phyloP scores from a whole-genome alignment of 2,329 filamentous ascomycete species.

The Sarocladiaceae sp. region DNA sequence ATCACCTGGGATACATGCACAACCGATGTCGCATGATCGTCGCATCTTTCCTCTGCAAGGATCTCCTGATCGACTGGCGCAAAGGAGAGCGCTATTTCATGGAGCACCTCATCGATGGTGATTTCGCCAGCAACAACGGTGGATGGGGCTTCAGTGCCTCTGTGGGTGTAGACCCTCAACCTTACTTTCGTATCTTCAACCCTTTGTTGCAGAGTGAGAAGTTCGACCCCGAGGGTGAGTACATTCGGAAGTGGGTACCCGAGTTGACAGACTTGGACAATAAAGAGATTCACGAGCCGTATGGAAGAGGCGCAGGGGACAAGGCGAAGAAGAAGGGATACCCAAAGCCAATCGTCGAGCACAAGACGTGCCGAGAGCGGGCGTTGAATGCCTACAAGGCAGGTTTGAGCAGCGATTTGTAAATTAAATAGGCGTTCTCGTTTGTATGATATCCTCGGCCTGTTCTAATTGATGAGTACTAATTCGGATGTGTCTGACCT shows the following conservation, averaged over 20 bases:
- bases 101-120: conserved; percentile 73
- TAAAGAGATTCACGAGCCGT: conserved; percentile 77
- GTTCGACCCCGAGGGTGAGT: conserved; percentile 74
- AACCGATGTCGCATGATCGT: conserved; percentile 83
- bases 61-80: conserved; percentile 79
- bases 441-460: conserved; percentile 7
- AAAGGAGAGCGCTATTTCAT: conserved; percentile 80
- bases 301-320: conserved; percentile 56
- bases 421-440: conserved; percentile 4
- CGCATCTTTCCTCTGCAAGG: conserved; percentile 75
- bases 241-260: conserved; percentile 78
- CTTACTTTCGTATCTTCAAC: conserved; percentile 90
- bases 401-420: conserved; percentile 23
- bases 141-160: conserved; percentile 56
- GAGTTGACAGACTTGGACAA: conserved; percentile 63
- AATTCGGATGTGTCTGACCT: conserved; percentile 47
- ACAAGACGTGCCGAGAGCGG: conserved; percentile 63
- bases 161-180: conserved; percentile 78
- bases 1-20: conserved; percentile 70
- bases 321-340: conserved; percentile 66
- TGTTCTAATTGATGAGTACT: too few species aligned
- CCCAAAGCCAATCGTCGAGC: conserved; percentile 69
- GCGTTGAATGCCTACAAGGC: conserved; percentile 68
- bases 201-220: conserved; percentile 80
- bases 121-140: conserved; percentile 73